Evolutionary conservation across 257 asterid species (phyloP).

Genomic region (Solanum sparsipilum): DNA sequence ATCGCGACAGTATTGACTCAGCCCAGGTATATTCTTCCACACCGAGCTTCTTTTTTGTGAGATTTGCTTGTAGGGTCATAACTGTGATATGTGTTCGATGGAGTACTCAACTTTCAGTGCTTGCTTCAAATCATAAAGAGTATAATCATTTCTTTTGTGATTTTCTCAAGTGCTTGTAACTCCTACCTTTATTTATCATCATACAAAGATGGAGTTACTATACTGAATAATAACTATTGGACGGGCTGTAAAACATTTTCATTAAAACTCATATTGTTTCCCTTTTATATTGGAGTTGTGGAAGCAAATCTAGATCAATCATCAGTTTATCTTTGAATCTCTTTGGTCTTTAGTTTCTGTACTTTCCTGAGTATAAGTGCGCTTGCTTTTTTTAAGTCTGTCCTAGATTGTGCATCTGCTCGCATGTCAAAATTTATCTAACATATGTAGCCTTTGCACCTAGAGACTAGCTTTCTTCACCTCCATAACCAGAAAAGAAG

Average conservation of each 20-base stretch:
- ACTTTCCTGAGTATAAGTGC: neutral
- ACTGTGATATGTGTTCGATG: neutral
- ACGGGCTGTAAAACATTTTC: neutral
- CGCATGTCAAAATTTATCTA: neutral
- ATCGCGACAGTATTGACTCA: constrained; percentile 88
- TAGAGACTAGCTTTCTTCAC: constrained; percentile 42
- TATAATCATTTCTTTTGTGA: neutral
- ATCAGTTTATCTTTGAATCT: neutral
- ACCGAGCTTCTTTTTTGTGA: neutral
- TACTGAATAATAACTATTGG: neutral
- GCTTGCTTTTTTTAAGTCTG: neutral
- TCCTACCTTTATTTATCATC: neutral
- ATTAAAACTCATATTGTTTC: neutral
- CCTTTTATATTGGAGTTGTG: neutral
- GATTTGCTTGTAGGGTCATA: neutral
- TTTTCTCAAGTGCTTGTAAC: neutral
- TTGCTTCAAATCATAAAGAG: neutral
- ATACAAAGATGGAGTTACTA: neutral
- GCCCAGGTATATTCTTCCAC: constrained; percentile 50
- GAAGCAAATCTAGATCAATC: neutral
- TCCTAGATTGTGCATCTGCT: neutral
- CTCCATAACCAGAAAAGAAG: constrained; percentile 56
- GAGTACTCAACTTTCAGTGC: neutral
- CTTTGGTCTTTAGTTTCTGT: neutral
- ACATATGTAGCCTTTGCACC: neutral